Conservation (phyloP, 164 flowering plant genomes). For the Vitis vinifera region ASM3070453v1 NC_081805.1:1096001-1096500, state of each 20-base stretch:
- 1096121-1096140: neutral
- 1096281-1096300: neutral
- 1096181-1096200: constrained; percentile 14
- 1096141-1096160: neutral
- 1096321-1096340: constrained; percentile 2
- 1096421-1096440: neutral
- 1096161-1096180: constrained; percentile 10
- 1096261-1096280: neutral
- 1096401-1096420: constrained; percentile 12
- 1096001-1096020: neutral
- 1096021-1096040: neutral
- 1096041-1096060: constrained; percentile 6
- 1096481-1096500: constrained; percentile 17
- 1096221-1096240: constrained; percentile 19
- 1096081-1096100: constrained; percentile 12
- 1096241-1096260: constrained; percentile 35
- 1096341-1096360: constrained; percentile 9
- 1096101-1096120: constrained; percentile 22
- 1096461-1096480: constrained; percentile 29
- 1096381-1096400: constrained; percentile 20
- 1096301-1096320: neutral
- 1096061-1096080: constrained; percentile 14
- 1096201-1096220: neutral
- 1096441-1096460: constrained; percentile 27
- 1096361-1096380: constrained; percentile 5